These are phyloP conservation scores for Boletus edulis DNA, from an alignment of 768 basidiomycete species.

Conservation along the genomic window DNA sequence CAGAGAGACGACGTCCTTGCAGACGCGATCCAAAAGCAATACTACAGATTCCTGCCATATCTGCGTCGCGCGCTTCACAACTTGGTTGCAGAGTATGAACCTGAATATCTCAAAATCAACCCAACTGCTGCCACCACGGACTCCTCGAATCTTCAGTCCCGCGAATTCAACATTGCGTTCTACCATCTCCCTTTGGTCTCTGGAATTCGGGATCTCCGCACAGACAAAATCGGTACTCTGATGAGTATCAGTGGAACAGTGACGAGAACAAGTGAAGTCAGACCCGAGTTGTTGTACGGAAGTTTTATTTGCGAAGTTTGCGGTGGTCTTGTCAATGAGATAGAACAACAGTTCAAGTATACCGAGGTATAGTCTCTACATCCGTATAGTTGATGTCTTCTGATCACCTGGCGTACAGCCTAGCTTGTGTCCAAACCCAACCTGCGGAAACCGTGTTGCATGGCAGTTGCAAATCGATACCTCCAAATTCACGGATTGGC, in stretches of 20 bases:
- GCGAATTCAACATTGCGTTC: constrained; percentile 95
- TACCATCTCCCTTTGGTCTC: constrained; percentile 92
- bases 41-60: constrained; percentile 96
- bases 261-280: constrained; percentile 94
- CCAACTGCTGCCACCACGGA: constrained; percentile 84
- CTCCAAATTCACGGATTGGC: constrained; percentile 98
- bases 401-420: constrained; percentile 50
- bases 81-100: constrained; percentile 85
- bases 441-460: constrained; percentile 83
- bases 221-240: constrained; percentile 90
- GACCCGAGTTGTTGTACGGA: constrained; percentile 91
- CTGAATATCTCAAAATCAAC: constrained; percentile 93
- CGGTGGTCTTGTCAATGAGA: constrained; percentile 79
- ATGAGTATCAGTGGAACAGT: constrained; percentile 97
- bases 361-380: constrained; percentile 66
- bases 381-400: constrained; percentile 2
- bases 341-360: constrained; percentile 99
- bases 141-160: constrained; percentile 83
- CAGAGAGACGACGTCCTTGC: constrained; percentile 91
- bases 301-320: constrained; percentile 93
- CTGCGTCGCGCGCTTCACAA: constrained; percentile 88
- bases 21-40: constrained; percentile 89
- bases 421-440: constrained; percentile 88
- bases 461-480: constrained; percentile 97
- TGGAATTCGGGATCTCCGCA: constrained; percentile 90